Conservation (phyloP, 129 eudicot species). For the Gnaphalium uliginosum region DNA sequence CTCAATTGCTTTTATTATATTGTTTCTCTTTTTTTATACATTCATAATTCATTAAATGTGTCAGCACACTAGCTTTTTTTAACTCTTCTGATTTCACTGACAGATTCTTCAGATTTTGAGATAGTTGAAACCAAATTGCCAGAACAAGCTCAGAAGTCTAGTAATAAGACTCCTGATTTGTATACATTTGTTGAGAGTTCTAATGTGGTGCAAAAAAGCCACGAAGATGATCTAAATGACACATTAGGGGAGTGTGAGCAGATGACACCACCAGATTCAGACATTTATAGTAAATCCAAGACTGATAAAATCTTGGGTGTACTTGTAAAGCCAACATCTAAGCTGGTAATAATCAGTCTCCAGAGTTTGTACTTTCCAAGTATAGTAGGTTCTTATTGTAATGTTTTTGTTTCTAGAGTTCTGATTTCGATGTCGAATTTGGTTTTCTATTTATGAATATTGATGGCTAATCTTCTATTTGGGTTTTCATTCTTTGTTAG, state of each 20-base stretch:
- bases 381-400: not conserved
- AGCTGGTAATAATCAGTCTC: slow-evolving; percentile 32
- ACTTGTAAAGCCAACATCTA: slow-evolving; percentile 27
- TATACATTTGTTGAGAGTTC: slow-evolving; percentile 14
- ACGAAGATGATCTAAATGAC: slow-evolving; percentile 31
- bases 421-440: not conserved
- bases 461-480: slow-evolving; percentile 9
- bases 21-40: not conserved
- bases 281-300: slow-evolving; percentile 27
- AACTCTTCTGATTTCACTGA: not conserved
- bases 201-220: slow-evolving; percentile 25
- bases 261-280: slow-evolving; percentile 70
- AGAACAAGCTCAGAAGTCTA: slow-evolving; percentile 16
- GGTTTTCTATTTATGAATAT: not conserved
- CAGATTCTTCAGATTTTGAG: slow-evolving; percentile 42
- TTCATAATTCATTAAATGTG: not conserved
- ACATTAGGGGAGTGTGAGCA: slow-evolving; percentile 41
- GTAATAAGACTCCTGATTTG: slow-evolving; percentile 15
- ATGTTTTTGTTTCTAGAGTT: not conserved
- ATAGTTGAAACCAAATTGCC: slow-evolving; percentile 37
- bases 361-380: not conserved
- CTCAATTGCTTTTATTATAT: not conserved
- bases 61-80: not conserved
- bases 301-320: not conserved
- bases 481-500: slow-evolving; percentile 26